These are phyloP conservation scores for Penicillium parvum DNA, from an alignment of 495 filamentous ascomycete genomes.

Conservation along the genomic window DNA sequence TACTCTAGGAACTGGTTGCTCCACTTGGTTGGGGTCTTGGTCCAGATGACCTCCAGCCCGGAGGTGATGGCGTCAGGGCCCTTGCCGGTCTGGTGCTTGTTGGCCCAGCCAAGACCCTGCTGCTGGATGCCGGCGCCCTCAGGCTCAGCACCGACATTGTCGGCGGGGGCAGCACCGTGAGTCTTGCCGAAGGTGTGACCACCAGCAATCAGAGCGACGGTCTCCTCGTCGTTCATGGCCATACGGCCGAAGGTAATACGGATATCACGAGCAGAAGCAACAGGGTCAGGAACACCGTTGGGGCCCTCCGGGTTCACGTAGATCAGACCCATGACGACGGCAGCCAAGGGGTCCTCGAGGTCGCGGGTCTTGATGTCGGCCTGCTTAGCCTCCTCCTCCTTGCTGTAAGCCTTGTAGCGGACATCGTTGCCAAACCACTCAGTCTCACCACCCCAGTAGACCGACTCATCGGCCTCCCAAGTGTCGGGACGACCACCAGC, in stretches of 20 bases:
- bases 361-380: constrained; percentile 55
- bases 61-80: constrained; percentile 65
- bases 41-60: constrained; percentile 72
- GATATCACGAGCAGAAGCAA: constrained; percentile 64
- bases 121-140: constrained; percentile 55
- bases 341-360: constrained; percentile 58
- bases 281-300: constrained; percentile 62
- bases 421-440: constrained; percentile 63
- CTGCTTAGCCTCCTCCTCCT: constrained; percentile 47
- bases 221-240: constrained; percentile 78
- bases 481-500: constrained; percentile 64
- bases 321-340: constrained; percentile 69
- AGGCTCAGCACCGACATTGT: constrained; percentile 60
- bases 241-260: constrained; percentile 67
- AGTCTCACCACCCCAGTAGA: constrained; percentile 70
- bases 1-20: constrained; percentile 65
- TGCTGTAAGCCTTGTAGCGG: constrained; percentile 52
- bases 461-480: constrained; percentile 67
- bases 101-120: constrained; percentile 66
- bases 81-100: constrained; percentile 53
- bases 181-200: constrained; percentile 74
- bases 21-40: constrained; percentile 64
- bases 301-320: constrained; percentile 75
- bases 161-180: constrained; percentile 58
- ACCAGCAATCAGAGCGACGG: constrained; percentile 68